Base-by-base conservation (phyloP, 2,329 filamentous ascomycete genomes). In the Periconia sp. region DNA sequence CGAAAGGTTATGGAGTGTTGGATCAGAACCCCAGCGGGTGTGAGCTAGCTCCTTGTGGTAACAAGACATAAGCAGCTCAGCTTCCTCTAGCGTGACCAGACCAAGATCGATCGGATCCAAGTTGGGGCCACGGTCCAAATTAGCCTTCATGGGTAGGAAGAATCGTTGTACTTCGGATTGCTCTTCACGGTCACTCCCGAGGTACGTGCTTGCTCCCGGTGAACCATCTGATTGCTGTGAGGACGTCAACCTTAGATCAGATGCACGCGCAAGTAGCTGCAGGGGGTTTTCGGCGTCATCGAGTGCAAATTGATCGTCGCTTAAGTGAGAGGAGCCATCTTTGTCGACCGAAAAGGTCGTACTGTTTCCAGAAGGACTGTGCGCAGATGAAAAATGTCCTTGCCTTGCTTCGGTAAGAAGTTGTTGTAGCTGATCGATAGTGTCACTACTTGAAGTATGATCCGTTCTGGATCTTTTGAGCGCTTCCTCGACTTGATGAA, bases 201-300 rank as follows among this genome's bases (percentile, higher is more conserved):
- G 59, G 39, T 50, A 36, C 23, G 45, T 63, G 46, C 36, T 65
- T 37, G 55, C n/a, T n/a, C n/a, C n/a, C n/a, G n/a, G n/a, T n/a
- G n/a, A n/a, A n/a, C n/a, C n/a, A 17, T 62, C 59, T 38, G 39
- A 52, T 36, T 37, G 55, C 39, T 38, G 63, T 46, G 42, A 63
- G 13, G 68, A 77, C 17, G 77, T 79, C n/a, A 81, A 73, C 44
- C 81, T 80, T 26, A 87, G 76, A 66, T 88, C 85, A 0, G 87
- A 89, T 1, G 86, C 87, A 22, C 86, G 79, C 3, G 87, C 87
- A 23, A 90, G 81, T 12, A 89, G 72, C 63, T 90, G 86, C 4
- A 89, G 71, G 0, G 86, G 86, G 48, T 89, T 90, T 59, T 90
- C 86, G 3, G 86, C 86, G 62, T 88, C 87, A 54, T 89, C 86